phyloP scores from a whole-genome alignment of 257 asterid species.

The Ligustrum vulgare region DNA sequence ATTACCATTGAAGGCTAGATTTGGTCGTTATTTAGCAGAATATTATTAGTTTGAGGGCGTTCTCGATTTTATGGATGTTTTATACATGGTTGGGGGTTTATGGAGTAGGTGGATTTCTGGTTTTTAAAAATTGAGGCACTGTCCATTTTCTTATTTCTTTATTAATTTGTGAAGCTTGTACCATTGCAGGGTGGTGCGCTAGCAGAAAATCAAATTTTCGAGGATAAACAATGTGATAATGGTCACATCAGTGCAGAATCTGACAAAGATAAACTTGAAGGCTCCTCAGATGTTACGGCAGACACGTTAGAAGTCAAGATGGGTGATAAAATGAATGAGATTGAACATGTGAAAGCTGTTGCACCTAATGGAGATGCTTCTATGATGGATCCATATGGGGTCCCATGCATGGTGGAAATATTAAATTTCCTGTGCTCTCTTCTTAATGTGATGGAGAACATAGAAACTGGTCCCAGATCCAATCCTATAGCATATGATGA shows the following conservation, averaged over 20 bases:
- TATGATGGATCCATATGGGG: slow-evolving; percentile 82
- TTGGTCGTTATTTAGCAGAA: not conserved
- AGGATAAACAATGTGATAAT: slow-evolving; percentile 40
- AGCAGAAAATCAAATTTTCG: slow-evolving; percentile 31
- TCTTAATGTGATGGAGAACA: slow-evolving; percentile 72
- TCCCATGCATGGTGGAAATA: slow-evolving; percentile 93
- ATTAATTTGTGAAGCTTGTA: slow-evolving; percentile 16
- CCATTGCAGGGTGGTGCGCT: slow-evolving; percentile 47
- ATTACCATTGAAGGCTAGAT: slow-evolving; percentile 3
- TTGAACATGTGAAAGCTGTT: slow-evolving; percentile 40
- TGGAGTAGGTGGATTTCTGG: not conserved
- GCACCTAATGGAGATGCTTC: slow-evolving; percentile 46
- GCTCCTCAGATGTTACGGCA: slow-evolving; percentile 22
- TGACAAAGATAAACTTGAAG: slow-evolving; percentile 26
- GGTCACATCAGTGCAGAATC: slow-evolving; percentile 40
- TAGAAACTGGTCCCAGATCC: slow-evolving; percentile 66
- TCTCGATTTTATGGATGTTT: not conserved
- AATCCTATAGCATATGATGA: slow-evolving; percentile 87
- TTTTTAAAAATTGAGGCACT: not conserved
- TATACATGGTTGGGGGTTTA: slow-evolving; percentile 1
- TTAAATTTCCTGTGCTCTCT: slow-evolving; percentile 91
- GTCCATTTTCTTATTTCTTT: not conserved
- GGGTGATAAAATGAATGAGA: slow-evolving; percentile 33
- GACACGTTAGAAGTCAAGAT: slow-evolving; percentile 23
- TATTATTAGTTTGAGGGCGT: slow-evolving; percentile 14